Base-by-base conservation (phyloP, 257 asterid species). In the Coffea canephora region DNA sequence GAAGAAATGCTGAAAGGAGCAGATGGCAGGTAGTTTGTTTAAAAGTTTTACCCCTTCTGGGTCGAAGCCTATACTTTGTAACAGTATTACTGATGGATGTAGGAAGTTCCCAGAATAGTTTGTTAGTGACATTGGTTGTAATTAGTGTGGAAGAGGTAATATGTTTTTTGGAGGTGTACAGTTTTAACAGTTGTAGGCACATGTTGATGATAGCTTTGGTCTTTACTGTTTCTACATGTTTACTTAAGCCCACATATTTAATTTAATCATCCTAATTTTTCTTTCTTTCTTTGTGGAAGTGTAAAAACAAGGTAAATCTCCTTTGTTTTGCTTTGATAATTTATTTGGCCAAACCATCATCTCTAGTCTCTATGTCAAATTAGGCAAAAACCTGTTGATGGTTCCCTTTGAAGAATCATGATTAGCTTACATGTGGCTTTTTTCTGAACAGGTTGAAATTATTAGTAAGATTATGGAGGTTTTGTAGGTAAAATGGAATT, bases 141-240 rank as follows among this genome's bases (percentile, higher is more conserved):
- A 76, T 46, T 76, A 76, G 46, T 16, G 54, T 31, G 27, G 79
- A 43, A 64, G 64, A 15, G 25, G 77, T 50, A 34, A 46, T 64
- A 62, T 49, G 59, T 71, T 72, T 23, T 46, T 64, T 31, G 39
- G 59, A 54, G 73, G 61, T 64, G 80, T 76, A 76, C 64, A 76
- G 80, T 27, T 76, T 50, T 59, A 76, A 76, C 64, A 76, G 80
- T 27, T 76, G 69, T 59, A 76, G 50, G 16, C 39, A 65, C 59
- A 21, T 46, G 73, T 64, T 64, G 16, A 62, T 64, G 16, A 62
- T 62, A 64, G 64, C 61, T n/a, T 57, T 54, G 36, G 50, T 12
- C 43, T 75, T 39, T 7, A 21, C 13, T 73, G 66, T 54, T 13
- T 31, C 54, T 1, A 10, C 66, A 31, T 5, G 46, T 73, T 2